A percentile compares a stretch with the other conserved stretches of the same genome.
These are phyloP conservation scores for Fragosphaeria purpurea DNA, from an alignment of 2,329 filamentous ascomycete genomes.

Conservation along the genomic window DNA sequence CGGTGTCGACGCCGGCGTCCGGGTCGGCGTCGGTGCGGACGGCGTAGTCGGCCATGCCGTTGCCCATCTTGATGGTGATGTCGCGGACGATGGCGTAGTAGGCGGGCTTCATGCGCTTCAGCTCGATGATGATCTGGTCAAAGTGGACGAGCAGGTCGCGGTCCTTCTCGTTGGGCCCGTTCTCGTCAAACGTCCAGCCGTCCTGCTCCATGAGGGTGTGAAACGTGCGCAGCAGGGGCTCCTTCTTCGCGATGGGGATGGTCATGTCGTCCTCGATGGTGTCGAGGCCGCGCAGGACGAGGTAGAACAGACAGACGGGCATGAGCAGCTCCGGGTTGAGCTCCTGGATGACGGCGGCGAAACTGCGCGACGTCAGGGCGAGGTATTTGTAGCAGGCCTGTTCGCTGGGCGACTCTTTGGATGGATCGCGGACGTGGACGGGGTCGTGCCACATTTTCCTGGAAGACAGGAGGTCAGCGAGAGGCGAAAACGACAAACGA, in stretches of 20 bases:
- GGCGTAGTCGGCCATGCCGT: conserved; percentile 96
- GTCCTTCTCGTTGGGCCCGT: conserved; percentile 88
- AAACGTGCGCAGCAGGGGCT: conserved; percentile 77
- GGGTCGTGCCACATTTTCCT: conserved; percentile 98
- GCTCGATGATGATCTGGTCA: conserved; percentile 74
- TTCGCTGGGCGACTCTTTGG: conserved; percentile 64
- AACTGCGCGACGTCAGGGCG: conserved; percentile 83
- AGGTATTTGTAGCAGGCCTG: conserved; percentile 80
- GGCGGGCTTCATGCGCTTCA: conserved; percentile 74
- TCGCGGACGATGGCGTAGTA: conserved; percentile 86
- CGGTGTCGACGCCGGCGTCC: conserved; percentile 63
- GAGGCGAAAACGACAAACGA: background rate
- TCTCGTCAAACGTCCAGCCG: conserved; percentile 83
- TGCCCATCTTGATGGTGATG: conserved; percentile 89
- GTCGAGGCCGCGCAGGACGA: conserved; percentile 82
- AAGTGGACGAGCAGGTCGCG: conserved; percentile 87
- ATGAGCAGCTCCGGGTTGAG: conserved; percentile 88
- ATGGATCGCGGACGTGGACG: conserved; percentile 70
- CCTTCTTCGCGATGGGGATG: conserved; percentile 69
- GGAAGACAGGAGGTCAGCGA: background rate
- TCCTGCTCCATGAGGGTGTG: conserved; percentile 67
- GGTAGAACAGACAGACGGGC: conserved; percentile 82
- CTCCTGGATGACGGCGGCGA: conserved; percentile 87
- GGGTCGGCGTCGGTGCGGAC: conserved; percentile 71
- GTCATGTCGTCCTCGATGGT: conserved; percentile 99